Percentiles rank a stretch among this genome's conserved stretches.
Evolutionary conservation across 495 filamentous ascomycete genomes (phyloP).

Genomic region (Astrocystis sublimbata): DNA sequence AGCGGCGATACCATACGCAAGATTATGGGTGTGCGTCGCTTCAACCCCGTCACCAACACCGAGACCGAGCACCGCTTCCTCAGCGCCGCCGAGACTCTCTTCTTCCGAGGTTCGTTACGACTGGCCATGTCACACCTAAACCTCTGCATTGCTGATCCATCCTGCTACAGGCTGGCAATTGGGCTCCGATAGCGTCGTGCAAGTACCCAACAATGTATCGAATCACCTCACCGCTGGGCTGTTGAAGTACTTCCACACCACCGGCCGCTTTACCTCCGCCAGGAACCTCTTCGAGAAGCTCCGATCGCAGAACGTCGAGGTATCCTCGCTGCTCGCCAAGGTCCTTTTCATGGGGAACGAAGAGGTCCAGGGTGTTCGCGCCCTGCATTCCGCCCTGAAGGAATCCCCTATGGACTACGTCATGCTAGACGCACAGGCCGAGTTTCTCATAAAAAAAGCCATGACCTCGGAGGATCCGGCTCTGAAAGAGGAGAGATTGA

Average conservation of each 20-base stretch:
- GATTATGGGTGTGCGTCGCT: conserved; percentile 90
- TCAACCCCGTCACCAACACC: conserved; percentile 96
- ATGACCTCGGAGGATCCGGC: conserved; percentile 46
- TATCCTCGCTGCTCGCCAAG: conserved; percentile 86
- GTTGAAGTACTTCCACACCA: conserved; percentile 95
- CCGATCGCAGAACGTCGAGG: conserved; percentile 84
- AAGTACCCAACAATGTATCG: conserved; percentile 95
- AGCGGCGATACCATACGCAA: conserved; percentile 87
- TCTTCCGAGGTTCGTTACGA: conserved; percentile 76
- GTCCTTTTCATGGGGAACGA: conserved; percentile 93
- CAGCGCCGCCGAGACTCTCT: conserved; percentile 90
- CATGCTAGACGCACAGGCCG: conserved; percentile 87
- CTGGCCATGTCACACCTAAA: neutral
- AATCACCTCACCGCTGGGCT: conserved; percentile 92
- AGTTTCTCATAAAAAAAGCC: conserved; percentile 89
- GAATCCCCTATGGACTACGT: conserved; percentile 95
- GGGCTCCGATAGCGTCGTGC: conserved; percentile 94
- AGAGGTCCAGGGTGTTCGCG: conserved; percentile 87
- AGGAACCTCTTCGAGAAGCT: conserved; percentile 99
- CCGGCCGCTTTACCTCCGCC: conserved; percentile 89
- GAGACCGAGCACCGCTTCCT: conserved; percentile 96
- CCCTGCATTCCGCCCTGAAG: conserved; percentile 84
- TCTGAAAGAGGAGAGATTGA: conserved; percentile 58
- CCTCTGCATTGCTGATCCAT: conserved; percentile 10
- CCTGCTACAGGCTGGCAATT: conserved; percentile 75